These are phyloP conservation scores for Davidsoniella eucalypti DNA, from an alignment of 2,329 filamentous ascomycete species.

Conservation along the genomic window DNA sequence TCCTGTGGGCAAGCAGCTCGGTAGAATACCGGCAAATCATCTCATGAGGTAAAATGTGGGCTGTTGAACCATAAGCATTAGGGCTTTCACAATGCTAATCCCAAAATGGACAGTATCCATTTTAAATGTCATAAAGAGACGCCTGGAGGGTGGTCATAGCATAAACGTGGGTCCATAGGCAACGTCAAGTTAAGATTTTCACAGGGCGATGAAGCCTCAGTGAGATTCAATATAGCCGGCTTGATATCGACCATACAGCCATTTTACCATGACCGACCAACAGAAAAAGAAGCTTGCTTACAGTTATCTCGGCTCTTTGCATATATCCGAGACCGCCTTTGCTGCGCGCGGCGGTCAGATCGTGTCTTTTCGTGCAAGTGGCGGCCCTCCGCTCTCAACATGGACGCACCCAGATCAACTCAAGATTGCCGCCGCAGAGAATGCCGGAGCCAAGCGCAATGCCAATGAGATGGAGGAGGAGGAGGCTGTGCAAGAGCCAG, in stretches of 20 bases:
- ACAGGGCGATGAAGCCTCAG: not conserved
- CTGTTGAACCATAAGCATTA: slow-evolving; percentile 18
- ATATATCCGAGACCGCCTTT: slow-evolving; percentile 42
- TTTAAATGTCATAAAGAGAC: too few relatives aligned
- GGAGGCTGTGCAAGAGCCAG: slow-evolving; percentile 14
- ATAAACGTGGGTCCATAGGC: not conserved
- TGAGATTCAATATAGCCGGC: too few relatives aligned
- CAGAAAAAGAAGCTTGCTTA: slow-evolving; percentile 40
- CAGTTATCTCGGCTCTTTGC: slow-evolving; percentile 39
- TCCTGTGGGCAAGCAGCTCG: slow-evolving; percentile 7
- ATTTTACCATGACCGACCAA: slow-evolving; percentile 7
- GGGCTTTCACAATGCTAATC: slow-evolving; percentile 17
- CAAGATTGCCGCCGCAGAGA: slow-evolving; percentile 16
- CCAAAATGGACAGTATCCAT: too few relatives aligned
- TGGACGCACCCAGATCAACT: slow-evolving; percentile 39
- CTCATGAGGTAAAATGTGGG: slow-evolving; percentile 3
- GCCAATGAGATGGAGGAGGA: slow-evolving; percentile 18
- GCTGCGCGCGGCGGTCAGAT: slow-evolving; percentile 60
- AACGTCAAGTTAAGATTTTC: not conserved
- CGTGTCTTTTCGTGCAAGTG: slow-evolving; percentile 45
- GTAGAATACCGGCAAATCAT: slow-evolving; percentile 4
- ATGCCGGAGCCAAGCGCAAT: slow-evolving; percentile 13
- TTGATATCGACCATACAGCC: too few relatives aligned
- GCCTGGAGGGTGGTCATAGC: too few relatives aligned
- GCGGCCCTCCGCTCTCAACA: slow-evolving; percentile 40